These are phyloP conservation scores for Tuber melanosporum DNA, from an alignment of 495 filamentous ascomycete species.

Conservation along the genomic window DNA sequence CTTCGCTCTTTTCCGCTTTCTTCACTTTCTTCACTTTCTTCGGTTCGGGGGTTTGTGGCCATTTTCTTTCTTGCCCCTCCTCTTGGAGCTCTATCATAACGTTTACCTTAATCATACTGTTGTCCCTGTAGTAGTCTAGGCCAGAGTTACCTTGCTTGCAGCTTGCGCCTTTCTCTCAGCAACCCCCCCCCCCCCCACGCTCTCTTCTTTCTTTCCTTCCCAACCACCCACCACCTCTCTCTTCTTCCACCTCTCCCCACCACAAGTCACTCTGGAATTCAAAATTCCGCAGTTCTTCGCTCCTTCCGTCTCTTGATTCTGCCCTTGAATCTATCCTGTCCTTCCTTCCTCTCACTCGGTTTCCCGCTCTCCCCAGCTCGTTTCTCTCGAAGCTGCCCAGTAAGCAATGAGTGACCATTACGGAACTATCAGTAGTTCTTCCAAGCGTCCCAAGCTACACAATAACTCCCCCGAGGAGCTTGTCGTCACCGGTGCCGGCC, in stretches of 20 bases:
- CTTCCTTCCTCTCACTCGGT: neutral
- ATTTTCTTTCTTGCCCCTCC: neutral
- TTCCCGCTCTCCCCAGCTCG: neutral
- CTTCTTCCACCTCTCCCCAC: neutral
- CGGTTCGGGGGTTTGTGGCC: neutral
- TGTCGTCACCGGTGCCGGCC: neutral
- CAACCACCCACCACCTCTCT: neutral
- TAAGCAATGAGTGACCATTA: constrained; percentile 27
- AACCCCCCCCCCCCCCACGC: neutral
- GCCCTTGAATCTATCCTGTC: neutral
- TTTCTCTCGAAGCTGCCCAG: neutral
- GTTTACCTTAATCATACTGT: neutral
- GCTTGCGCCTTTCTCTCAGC: neutral
- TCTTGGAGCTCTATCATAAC: neutral
- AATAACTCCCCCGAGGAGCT: neutral
- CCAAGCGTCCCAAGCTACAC: constrained; percentile 30
- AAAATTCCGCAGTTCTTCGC: neutral
- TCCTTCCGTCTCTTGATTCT: neutral
- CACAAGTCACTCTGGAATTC: neutral
- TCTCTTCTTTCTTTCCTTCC: neutral
- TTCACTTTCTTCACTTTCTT: neutral
- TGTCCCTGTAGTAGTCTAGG: neutral
- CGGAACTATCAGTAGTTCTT: constrained; percentile 30
- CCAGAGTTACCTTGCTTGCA: neutral
- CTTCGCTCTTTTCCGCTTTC: neutral